Conservation (phyloP, 495 filamentous ascomycete species). For the Lophium mytilinum region DNA sequence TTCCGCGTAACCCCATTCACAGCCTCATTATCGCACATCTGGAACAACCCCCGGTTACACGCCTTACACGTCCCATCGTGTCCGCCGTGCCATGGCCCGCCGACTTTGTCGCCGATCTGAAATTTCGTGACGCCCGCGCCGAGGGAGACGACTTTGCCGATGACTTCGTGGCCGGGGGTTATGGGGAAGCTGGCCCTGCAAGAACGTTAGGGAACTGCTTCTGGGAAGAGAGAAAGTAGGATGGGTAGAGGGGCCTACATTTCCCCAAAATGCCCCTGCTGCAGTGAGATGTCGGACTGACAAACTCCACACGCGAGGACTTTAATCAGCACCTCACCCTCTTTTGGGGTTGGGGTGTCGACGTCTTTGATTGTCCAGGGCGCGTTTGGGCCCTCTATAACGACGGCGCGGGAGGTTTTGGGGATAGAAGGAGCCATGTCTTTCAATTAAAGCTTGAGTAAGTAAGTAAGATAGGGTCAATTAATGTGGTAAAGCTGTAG, state of each 20-base stretch:
- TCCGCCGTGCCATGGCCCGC: constrained; percentile 40
- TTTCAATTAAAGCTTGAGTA: no score
- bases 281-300: constrained; percentile 30
- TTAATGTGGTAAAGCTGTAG: no score
- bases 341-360: constrained; percentile 27
- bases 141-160: constrained; percentile 33
- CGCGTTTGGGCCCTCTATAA: constrained; percentile 27
- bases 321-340: constrained; percentile 37
- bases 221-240: no score
- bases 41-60: constrained; percentile 37
- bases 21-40: constrained; percentile 38
- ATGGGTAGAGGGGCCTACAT: constrained; percentile 13
- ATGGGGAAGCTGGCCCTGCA: constrained; percentile 21
- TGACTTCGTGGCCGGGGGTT: constrained; percentile 35
- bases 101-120: constrained; percentile 36
- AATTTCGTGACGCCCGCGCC: constrained; percentile 34
- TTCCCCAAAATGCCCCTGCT: constrained; percentile 27
- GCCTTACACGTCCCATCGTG: constrained; percentile 39
- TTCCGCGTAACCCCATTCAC: constrained; percentile 35
- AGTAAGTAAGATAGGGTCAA: no score
- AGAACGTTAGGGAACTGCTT: not conserved
- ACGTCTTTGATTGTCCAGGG: constrained; percentile 33
- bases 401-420: constrained; percentile 35
- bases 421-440: constrained; percentile 29
- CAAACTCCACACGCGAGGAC: constrained; percentile 37